A percentile compares a stretch with the other conserved stretches of the same genome.
Evolutionary conservation across 2,329 filamentous ascomycete genomes (phyloP).

Genomic region (Sporothrix brasiliensis): DNA sequence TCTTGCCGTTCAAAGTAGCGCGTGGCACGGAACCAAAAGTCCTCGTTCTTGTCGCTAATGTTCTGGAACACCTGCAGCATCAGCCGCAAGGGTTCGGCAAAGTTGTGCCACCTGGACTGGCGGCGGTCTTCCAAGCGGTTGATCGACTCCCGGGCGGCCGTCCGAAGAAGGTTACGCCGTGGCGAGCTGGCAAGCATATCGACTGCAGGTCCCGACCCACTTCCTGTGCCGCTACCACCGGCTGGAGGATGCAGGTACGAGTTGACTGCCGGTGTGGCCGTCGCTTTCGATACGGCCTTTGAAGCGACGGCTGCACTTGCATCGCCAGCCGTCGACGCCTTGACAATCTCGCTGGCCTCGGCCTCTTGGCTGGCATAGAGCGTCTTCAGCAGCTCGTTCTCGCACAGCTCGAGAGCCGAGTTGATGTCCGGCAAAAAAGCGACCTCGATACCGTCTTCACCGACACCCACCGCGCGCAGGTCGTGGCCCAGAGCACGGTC

Average conservation of each 20-base stretch:
- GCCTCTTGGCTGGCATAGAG: slow-evolving; percentile 73
- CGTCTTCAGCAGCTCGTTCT: slow-evolving; percentile 87
- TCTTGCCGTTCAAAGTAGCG: slow-evolving; percentile 74
- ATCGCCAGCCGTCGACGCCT: slow-evolving; percentile 10
- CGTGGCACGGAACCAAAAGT: slow-evolving; percentile 87
- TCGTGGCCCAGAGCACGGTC: slow-evolving; percentile 75
- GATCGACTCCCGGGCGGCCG: slow-evolving; percentile 76
- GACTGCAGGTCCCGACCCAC: slow-evolving; percentile 40
- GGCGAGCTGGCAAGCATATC: slow-evolving; percentile 72
- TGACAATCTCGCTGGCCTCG: slow-evolving; percentile 44
- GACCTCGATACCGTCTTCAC: slow-evolving; percentile 71
- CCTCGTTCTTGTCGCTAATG: slow-evolving; percentile 80
- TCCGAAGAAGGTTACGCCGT: slow-evolving; percentile 72
- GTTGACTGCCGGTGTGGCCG: slow-evolving; percentile 10
- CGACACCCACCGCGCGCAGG: slow-evolving; percentile 81
- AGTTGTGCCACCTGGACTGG: slow-evolving; percentile 74
- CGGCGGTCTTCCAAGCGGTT: slow-evolving; percentile 64
- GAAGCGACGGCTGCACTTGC: slow-evolving; percentile 7
- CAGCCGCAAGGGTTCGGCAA: slow-evolving; percentile 86
- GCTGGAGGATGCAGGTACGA: slow-evolving; percentile 9
- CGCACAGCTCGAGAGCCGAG: slow-evolving; percentile 88
- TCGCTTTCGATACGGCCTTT: background rate
- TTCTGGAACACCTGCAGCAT: slow-evolving; percentile 96
- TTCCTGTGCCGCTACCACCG: background rate
- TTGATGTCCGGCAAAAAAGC: slow-evolving; percentile 87